phyloP scores from a whole-genome alignment of 805 yeast species.

The Phaffomyces opuntiae region DNA sequence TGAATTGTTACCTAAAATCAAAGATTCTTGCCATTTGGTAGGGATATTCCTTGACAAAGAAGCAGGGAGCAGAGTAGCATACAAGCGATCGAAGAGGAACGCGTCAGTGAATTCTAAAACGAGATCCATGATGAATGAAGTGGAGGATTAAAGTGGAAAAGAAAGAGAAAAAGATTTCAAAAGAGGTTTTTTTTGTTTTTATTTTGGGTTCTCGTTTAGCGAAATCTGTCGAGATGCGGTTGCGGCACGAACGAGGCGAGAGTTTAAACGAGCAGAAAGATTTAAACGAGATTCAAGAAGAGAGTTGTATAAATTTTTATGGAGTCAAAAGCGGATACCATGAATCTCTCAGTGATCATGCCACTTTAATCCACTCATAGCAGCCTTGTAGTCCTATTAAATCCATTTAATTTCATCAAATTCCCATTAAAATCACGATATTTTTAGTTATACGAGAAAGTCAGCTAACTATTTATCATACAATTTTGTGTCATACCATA shows the following conservation, averaged over 20 bases:
- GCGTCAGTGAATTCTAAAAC: slow-evolving; percentile 77
- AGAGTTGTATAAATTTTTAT: no score
- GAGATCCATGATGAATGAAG: slow-evolving; percentile 62
- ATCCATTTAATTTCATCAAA: no score
- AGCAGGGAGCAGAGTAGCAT: slow-evolving; percentile 63
- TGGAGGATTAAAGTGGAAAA: background rate
- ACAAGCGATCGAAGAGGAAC: slow-evolving; percentile 63
- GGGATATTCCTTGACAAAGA: slow-evolving; percentile 35
- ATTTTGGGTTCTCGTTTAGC: background rate
- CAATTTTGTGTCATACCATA: background rate
- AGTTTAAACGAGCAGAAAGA: no score
- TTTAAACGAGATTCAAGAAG: no score
- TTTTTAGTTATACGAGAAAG: no score
- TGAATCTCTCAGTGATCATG: no score
- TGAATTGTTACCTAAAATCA: slow-evolving; percentile 18
- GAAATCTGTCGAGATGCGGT: background rate
- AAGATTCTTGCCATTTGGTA: slow-evolving; percentile 22
- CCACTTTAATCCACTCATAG: no score
- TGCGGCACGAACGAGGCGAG: slow-evolving; percentile 7
- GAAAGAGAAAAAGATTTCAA: background rate
- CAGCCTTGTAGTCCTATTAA: no score
- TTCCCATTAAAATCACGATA: no score
- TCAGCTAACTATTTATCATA: background rate
- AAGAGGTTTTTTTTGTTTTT: background rate
- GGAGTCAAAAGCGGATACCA: no score